Evolutionary conservation across 257 asterid species (phyloP).

Genomic region (Solanum chilense): DNA sequence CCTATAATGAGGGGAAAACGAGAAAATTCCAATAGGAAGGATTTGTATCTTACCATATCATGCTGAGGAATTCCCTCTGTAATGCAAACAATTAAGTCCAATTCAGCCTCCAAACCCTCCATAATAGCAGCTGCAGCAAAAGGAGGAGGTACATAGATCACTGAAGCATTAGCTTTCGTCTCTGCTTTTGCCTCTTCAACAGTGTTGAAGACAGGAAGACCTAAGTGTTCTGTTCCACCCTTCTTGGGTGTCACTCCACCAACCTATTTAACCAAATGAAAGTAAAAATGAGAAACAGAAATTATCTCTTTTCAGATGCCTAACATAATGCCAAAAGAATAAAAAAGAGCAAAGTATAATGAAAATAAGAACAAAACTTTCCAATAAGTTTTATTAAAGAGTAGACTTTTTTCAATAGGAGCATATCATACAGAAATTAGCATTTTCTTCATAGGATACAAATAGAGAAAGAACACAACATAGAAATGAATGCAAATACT

Average conservation of each 20-base stretch:
- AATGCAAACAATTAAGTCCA: conserved; percentile 88
- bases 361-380: not conserved
- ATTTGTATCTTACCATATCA: conserved; percentile 63
- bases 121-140: conserved; percentile 88
- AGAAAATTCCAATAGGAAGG: not conserved
- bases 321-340: not conserved
- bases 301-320: not conserved
- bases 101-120: conserved; percentile 92
- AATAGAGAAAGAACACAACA: not conserved
- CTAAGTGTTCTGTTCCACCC: conserved; percentile 97
- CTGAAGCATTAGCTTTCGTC: conserved; percentile 89
- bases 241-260: conserved; percentile 96
- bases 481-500: not conserved
- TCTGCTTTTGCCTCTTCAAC: conserved; percentile 96
- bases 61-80: conserved; percentile 99
- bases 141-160: conserved; percentile 94
- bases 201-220: conserved; percentile 90
- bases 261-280: conserved; percentile 38
- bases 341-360: not conserved
- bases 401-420: not conserved
- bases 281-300: not conserved
- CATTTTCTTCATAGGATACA: not conserved
- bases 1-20: not conserved
- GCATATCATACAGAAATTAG: not conserved
- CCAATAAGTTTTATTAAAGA: not conserved